Conservation (phyloP, 2,329 filamentous ascomycete species). For the Neofusicoccum cordaticola region DNA sequence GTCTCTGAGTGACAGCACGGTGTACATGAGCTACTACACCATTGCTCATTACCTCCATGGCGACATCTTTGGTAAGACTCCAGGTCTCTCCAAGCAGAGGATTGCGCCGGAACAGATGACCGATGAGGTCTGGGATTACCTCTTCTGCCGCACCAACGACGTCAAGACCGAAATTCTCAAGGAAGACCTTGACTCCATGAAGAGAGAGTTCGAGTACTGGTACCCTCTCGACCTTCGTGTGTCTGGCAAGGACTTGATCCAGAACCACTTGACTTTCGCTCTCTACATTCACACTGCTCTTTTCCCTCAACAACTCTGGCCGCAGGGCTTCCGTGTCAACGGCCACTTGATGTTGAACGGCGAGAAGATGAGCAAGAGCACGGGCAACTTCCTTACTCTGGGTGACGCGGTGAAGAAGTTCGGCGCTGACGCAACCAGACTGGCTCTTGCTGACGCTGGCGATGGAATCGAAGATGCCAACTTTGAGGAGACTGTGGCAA, state of each 20-base stretch:
- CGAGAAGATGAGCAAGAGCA: conserved; percentile 98
- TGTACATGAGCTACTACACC: conserved; percentile 77
- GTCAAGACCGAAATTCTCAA: conserved; percentile 72
- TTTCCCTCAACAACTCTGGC: conserved; percentile 87
- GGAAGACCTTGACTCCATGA: conserved; percentile 73
- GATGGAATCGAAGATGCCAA: conserved; percentile 95
- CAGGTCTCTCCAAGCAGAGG: conserved; percentile 58
- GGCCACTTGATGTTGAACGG: conserved; percentile 93
- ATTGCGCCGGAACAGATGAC: conserved; percentile 83
- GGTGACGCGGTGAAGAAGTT: conserved; percentile 85
- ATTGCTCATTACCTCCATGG: conserved; percentile 67
- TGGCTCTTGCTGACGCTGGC: conserved; percentile 90
- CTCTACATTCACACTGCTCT: conserved; percentile 90
- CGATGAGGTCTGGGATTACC: conserved; percentile 94
- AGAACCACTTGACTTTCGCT: conserved; percentile 94
- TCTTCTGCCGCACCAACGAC: conserved; percentile 77
- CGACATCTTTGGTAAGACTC: conserved; percentile 78
- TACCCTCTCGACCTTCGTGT: conserved; percentile 88
- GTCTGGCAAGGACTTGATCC: conserved; percentile 70
- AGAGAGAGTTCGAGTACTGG: conserved; percentile 93
- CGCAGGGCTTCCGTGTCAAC: conserved; percentile 79
- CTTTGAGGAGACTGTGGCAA: conserved; percentile 92
- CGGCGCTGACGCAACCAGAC: conserved; percentile 86
- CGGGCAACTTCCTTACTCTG: conserved; percentile 94
- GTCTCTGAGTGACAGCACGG: conserved; percentile 83